These are phyloP conservation scores for Candida taoyuanica DNA, from an alignment of 805 yeast genomes.

Conservation along the genomic window DNA sequence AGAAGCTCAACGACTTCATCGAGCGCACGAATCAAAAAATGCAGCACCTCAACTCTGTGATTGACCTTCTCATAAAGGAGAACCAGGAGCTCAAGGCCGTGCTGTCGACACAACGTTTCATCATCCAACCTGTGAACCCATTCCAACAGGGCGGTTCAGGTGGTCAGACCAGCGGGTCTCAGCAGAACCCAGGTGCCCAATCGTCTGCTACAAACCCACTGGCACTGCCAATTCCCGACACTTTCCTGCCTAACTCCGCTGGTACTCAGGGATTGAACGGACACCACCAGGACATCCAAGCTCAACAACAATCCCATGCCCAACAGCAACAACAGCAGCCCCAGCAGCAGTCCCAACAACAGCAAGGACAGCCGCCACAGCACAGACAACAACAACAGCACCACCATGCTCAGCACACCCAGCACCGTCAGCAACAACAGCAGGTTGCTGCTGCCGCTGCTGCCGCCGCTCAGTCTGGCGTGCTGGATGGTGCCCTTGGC, in stretches of 20 bases:
- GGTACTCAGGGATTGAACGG: constrained; percentile 7
- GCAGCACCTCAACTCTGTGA: constrained; percentile 20
- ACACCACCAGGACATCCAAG: constrained; percentile 10
- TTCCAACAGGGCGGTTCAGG: constrained; percentile 8
- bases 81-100: constrained; percentile 24
- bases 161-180: neutral
- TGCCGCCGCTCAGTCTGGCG: constrained; percentile 14
- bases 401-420: constrained; percentile 13
- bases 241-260: constrained; percentile 8
- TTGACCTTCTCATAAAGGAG: constrained; percentile 25
- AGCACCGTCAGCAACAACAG: constrained; percentile 15
- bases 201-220: constrained; percentile 9
- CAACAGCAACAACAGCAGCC: constrained; percentile 3
- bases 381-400: constrained; percentile 11
- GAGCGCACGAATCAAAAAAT: constrained; percentile 22
- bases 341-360: constrained; percentile 2
- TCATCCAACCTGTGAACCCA: constrained; percentile 20
- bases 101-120: constrained; percentile 22
- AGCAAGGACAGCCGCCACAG: constrained; percentile 6
- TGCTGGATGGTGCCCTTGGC: constrained; percentile 17
- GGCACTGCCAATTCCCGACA: constrained; percentile 12
- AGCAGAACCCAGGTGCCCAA: neutral
- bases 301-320: no score
- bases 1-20: constrained; percentile 22
- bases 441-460: constrained; percentile 15